phyloP scores from a whole-genome alignment of 2,329 filamentous ascomycete genomes.

The Calonectria pseudoturangicola region DNA sequence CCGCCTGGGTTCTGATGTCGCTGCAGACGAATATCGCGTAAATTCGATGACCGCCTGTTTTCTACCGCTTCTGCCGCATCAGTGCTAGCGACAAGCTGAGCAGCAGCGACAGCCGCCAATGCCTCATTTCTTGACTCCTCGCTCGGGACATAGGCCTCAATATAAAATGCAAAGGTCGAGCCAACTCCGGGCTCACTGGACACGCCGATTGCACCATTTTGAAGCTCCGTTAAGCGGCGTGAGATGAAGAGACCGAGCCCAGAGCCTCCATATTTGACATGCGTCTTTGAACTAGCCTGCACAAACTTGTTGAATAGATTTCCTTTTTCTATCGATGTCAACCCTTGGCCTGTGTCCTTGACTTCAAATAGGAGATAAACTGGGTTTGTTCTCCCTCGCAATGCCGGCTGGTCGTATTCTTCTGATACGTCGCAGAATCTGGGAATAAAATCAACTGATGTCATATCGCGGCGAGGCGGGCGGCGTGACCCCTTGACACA shows the following conservation, averaged over 20 bases:
- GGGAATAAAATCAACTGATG: slow-evolving; percentile 77
- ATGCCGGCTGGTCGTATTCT: slow-evolving; percentile 60
- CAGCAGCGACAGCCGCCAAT: slow-evolving; percentile 59
- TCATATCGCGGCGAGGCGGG: slow-evolving; percentile 62
- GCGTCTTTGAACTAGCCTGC: slow-evolving; percentile 84
- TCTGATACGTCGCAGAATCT: slow-evolving; percentile 68
- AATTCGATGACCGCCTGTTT: slow-evolving; percentile 42
- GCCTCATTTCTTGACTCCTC: slow-evolving; percentile 64
- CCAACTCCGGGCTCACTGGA: slow-evolving; percentile 81
- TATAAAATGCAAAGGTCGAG: slow-evolving; percentile 85
- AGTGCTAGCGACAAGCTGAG: slow-evolving; percentile 55
- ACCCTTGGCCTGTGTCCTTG: slow-evolving; percentile 84
- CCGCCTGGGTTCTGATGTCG: slow-evolving; percentile 52
- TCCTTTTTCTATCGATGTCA: slow-evolving; percentile 82
- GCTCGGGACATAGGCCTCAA: slow-evolving; percentile 73
- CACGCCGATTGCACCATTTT: slow-evolving; percentile 87
- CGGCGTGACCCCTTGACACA: slow-evolving; percentile 66
- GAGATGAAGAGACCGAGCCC: slow-evolving; percentile 88
- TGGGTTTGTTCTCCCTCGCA: slow-evolving; percentile 63
- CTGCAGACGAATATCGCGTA: slow-evolving; percentile 49
- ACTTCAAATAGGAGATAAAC: slow-evolving; percentile 84
- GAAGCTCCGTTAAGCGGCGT: slow-evolving; percentile 85
- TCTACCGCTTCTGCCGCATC: slow-evolving; percentile 44
- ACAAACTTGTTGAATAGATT: slow-evolving; percentile 86
- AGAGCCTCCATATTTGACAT: slow-evolving; percentile 86